Base-by-base conservation (phyloP, 2,329 filamentous ascomycete genomes). In the Stemphylium beticola region DNA sequence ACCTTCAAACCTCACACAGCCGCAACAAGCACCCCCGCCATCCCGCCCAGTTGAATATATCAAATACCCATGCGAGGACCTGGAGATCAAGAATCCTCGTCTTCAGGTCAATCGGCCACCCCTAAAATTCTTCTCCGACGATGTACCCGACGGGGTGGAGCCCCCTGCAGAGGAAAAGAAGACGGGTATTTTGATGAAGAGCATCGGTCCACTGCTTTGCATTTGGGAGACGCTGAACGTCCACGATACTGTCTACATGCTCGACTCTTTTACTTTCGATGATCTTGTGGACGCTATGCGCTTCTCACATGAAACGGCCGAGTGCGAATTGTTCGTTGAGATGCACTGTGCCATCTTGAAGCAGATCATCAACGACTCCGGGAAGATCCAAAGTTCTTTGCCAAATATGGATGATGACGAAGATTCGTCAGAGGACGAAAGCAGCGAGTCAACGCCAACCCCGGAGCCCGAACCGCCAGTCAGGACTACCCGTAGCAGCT, bases 221-320 rank as follows among this genome's bases (percentile, higher is more conserved):
- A 91, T 91, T 0, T 99, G 95, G 95, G 92, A 97, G 66, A 97
- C 93, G 0, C 82, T 99, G 31, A 99, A 97, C 68, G 93, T 99
- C n/a, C 97, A 97, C 72, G 96, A 92, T 70, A 92, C 96, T 68
- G 89, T 97, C 15, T 96, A 96, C 71, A 86, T 91, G 68, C 82
- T 99, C 22, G 95, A 99, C 74, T 98, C 93, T 0, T 99, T 99
- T 71, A 98, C 93, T 0, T 96, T 98, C 68, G 95, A 99, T 73
- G 95, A 99, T 74, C 98, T 93, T 67, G 83, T 96, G 4, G 90
- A 98, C 72, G 89, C 93, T 0, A 87, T 99, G 82, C 84, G 87
- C 43, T 88, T 93, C 53, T 84, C 89, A 0, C 92, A 87, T 0
- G 84, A 88, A 31, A 86, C 91, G 18, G 79, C 86, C 0, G 87